A percentile compares a stretch with the other conserved stretches of the same genome.
phyloP scores from a whole-genome alignment of 306 rosid genomes.

The Styphnolobium japonicum region DNA sequence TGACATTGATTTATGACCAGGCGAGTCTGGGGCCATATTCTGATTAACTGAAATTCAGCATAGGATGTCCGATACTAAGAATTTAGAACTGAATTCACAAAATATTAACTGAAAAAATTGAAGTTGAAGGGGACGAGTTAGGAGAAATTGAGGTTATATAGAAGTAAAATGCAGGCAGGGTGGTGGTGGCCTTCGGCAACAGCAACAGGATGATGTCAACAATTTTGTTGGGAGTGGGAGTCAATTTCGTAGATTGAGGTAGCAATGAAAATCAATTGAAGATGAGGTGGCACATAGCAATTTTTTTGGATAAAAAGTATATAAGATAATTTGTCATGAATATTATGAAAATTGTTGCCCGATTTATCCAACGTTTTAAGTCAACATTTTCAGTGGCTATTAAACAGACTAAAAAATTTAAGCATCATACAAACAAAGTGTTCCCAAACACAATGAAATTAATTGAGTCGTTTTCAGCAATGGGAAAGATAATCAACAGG shows the following conservation, averaged over 20 bases:
- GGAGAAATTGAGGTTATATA: background rate
- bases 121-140: background rate
- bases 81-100: background rate
- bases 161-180: background rate
- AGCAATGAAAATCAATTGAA: background rate
- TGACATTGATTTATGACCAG: background rate
- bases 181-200: background rate
- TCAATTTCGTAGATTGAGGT: background rate
- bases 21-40: background rate
- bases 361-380: background rate
- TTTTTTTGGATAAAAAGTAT: background rate
- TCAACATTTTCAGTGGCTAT: background rate
- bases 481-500: background rate
- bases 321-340: background rate
- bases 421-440: background rate
- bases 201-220: background rate
- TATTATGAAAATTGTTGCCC: background rate
- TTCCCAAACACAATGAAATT: background rate
- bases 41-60: conserved; percentile 1
- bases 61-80: background rate
- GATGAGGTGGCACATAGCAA: background rate
- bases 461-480: background rate
- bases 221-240: background rate
- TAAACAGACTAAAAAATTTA: background rate
- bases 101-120: background rate